phyloP scores from a whole-genome alignment of 2,329 filamentous ascomycete species.

The Tolypocladium nubicola region DNA sequence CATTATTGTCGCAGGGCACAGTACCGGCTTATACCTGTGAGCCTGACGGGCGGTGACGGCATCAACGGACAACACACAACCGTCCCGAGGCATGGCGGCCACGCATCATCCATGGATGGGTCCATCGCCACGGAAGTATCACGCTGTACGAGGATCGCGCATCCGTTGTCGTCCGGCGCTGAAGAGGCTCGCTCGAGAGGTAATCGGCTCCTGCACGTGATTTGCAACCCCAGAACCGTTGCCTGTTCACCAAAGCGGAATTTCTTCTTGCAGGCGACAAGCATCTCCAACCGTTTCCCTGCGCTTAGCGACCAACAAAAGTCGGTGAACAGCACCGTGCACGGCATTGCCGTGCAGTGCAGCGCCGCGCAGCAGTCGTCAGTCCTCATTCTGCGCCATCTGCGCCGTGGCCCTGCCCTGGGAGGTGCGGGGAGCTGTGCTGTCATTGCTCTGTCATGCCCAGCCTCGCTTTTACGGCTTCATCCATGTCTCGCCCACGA shows the following conservation, averaged over 20 bases:
- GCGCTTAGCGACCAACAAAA: not conserved
- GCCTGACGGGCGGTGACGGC: not conserved
- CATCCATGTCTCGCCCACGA: not conserved
- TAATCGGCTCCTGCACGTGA: not conserved
- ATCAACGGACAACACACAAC: not conserved
- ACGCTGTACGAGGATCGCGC: not conserved
- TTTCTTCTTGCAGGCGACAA: not conserved
- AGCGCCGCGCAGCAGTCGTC: not conserved
- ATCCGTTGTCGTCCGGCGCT: not conserved
- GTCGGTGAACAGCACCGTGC: not conserved
- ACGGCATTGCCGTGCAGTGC: not conserved
- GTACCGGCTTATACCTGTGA: not conserved
- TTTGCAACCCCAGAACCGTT: not conserved
- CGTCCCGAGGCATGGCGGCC: not conserved
- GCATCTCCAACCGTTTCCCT: not conserved
- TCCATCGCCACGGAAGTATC: not conserved
- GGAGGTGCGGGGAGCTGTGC: not conserved
- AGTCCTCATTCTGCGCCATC: not conserved
- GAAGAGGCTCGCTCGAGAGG: not conserved
- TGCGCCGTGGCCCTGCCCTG: not conserved
- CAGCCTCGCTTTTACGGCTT: not conserved
- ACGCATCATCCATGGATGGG: not conserved
- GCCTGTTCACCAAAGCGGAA: not conserved
- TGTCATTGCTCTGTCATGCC: not conserved
- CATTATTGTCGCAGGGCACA: not conserved